phyloP scores from a whole-genome alignment of 139 green algal genomes.

The Chlamydomonas sp. region DNA sequence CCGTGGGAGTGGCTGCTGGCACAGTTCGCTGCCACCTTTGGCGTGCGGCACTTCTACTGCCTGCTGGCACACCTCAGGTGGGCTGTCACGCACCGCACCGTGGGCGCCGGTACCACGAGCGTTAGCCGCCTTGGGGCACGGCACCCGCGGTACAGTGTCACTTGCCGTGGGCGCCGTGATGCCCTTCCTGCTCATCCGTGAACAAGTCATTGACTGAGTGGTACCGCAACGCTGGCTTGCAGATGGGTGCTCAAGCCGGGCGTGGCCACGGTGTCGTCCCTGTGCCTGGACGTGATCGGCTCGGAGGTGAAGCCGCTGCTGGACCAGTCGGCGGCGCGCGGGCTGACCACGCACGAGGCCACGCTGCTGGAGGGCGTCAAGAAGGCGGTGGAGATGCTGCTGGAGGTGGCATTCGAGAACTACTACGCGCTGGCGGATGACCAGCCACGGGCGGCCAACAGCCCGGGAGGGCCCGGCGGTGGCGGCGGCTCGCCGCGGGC shows the following conservation, averaged over 20 bases:
- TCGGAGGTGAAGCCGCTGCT: slow-evolving; percentile 42
- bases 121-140: too few relatives aligned
- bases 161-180: too few relatives aligned
- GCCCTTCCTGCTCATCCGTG: too few relatives aligned
- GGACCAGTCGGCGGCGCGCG: slow-evolving; percentile 28
- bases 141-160: too few relatives aligned
- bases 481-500: not conserved
- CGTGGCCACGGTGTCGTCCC: slow-evolving; percentile 46
- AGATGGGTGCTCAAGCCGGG: slow-evolving; percentile 61
- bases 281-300: slow-evolving; percentile 53
- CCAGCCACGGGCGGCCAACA: not conserved
- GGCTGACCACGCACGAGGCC: slow-evolving; percentile 37
- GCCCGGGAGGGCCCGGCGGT: not conserved
- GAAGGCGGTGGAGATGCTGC: slow-evolving; percentile 55
- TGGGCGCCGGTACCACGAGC: too few relatives aligned
- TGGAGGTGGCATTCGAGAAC: slow-evolving; percentile 61
- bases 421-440: slow-evolving; percentile 54
- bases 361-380: slow-evolving; percentile 52
- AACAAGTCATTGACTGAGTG: too few relatives aligned
- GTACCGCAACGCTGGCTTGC: not conserved
- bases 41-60: slow-evolving; percentile 50
- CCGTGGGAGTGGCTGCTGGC: slow-evolving; percentile 58
- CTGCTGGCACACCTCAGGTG: slow-evolving; percentile 56
- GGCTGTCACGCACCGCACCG: not conserved
- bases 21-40: slow-evolving; percentile 48